Evolutionary conservation across 306 rosid species (phyloP), one percentile per base, ranked within the genome.

Genomic region (Cucurbita ficifolia): DNA sequence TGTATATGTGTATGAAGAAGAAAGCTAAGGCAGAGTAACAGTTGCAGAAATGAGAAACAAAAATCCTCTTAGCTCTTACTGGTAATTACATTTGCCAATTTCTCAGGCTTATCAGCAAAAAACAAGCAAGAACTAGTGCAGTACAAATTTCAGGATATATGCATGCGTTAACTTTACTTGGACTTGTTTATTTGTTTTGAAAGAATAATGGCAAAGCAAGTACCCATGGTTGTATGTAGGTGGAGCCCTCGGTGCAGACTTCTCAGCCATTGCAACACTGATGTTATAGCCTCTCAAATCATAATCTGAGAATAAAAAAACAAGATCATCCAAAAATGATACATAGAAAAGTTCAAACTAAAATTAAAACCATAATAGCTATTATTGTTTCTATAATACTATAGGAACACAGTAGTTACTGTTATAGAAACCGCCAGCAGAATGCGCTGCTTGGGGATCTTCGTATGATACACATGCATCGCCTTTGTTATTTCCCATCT

Each of bases 371-470:
- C 16, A 11, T 24, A 59, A 21, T 33, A 55, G 52, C 51, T 75
- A 48, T 17, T 56, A 58, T 29, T 54, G 33, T 49, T 2, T 14
- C 29, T 5, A 49, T 50, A 49, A 48, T 8, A 29, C 18, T 33
- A 49, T 48, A 29, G 36, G 29, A 49, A 33, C 24, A 14, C 3
- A 57, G 75, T 24, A 61, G 56, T 81, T 95, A 95, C 99, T 83
- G 10, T 91, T 88, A 82, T 85, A 95, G 82, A 95, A 95, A 33
- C 91, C 77, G 56, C 99, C 97, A 67, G 99, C 97, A 56, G 99
- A 75, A 79, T 95, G 99, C 46, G 99, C 97, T 52, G 99, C 99
- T 62, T 86, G 85, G 54, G 99, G 99, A 79, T 95, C 99, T 83
- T 95, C 99, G 77, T 91, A 95, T 6, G 97, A 84, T 69, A 95